Conservation (phyloP, 306 rosid genomes). For the Cicer chorassanicum region DNA sequence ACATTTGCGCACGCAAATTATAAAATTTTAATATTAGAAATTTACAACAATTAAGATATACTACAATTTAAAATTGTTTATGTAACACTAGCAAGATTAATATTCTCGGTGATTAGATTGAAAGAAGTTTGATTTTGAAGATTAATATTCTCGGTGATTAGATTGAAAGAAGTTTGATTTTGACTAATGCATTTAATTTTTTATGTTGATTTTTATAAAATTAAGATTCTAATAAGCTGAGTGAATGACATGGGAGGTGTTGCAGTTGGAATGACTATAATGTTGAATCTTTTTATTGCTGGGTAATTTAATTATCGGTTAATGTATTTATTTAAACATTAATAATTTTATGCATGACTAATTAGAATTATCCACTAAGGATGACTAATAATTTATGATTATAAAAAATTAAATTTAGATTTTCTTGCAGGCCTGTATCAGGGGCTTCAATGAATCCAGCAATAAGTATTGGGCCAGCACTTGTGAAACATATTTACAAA, state of each 20-base stretch:
- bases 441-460: conserved; percentile 79
- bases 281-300: conserved; percentile 62
- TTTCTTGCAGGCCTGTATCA: conserved; percentile 53
- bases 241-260: conserved; percentile 56
- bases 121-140: too few species aligned
- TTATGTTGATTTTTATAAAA: not conserved
- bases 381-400: not conserved
- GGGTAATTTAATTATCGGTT: conserved; percentile 52
- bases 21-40: too few species aligned
- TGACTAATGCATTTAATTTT: too few species aligned
- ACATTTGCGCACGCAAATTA: too few species aligned
- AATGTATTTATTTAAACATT: not conserved
- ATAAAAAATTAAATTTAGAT: not conserved
- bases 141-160: too few species aligned
- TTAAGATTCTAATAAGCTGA: not conserved
- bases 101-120: too few species aligned
- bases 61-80: too few species aligned
- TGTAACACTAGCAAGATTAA: too few species aligned
- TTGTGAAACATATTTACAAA: conserved; percentile 48
- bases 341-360: not conserved
- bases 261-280: conserved; percentile 63
- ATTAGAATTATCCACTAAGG: not conserved
- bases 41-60: too few species aligned
- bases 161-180: too few species aligned
- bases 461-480: conserved; percentile 62